Evolutionary conservation across 139 green algal species (phyloP).

Genomic region (Chlamydomonas eustigma): DNA sequence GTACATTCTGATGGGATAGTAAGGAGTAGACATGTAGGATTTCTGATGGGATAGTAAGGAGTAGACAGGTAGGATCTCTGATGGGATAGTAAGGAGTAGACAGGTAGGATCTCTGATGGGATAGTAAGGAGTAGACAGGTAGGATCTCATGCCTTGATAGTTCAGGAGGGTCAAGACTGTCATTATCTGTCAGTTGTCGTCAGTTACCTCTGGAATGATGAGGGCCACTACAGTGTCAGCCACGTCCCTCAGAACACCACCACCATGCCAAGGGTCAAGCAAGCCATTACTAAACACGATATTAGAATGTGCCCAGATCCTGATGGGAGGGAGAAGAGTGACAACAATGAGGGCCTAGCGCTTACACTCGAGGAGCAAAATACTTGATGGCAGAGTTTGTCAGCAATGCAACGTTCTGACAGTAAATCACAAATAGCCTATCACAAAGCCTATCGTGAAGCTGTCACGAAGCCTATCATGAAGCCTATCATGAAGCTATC

Average conservation of each 20-base stretch:
- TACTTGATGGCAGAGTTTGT: no score
- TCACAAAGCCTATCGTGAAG: no score
- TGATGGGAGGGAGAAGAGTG: no score
- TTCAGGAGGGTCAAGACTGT: background rate
- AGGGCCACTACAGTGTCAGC: slow-evolving; percentile 49
- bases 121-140: background rate
- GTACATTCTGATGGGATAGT: no score
- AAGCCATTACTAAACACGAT: slow-evolving; percentile 84
- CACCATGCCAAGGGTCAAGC: slow-evolving; percentile 70
- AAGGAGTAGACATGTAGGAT: background rate
- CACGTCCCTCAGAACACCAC: slow-evolving; percentile 41
- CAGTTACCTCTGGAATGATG: slow-evolving; percentile 54
- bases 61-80: background rate
- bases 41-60: background rate
- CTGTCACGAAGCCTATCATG: no score
- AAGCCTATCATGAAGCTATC: no score
- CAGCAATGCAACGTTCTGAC: no score
- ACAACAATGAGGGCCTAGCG: no score
- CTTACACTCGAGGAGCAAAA: no score
- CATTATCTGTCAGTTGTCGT: background rate
- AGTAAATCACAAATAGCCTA: no score
- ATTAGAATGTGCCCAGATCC: slow-evolving; percentile 33
- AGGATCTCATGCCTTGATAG: background rate
- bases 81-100: background rate
- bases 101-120: background rate